Base-by-base conservation (phyloP, 768 basidiomycete species). In the Hericium rajendrae region DNA sequence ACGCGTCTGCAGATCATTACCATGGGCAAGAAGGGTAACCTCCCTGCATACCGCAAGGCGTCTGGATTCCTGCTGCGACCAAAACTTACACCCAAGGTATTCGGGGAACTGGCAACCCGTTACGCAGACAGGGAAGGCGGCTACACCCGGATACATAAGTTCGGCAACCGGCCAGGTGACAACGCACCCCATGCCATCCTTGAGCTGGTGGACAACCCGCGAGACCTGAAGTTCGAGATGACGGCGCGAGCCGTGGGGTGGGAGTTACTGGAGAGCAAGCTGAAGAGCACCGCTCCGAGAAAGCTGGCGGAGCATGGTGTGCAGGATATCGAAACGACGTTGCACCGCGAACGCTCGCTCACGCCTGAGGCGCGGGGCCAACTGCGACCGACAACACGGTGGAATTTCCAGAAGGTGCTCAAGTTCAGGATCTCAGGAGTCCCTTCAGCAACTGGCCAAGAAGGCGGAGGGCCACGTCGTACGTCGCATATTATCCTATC, bases 121-220 rank as follows among this genome's bases (percentile, higher is more conserved):
- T 99, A 97, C 70, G 77, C 82, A 0, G 64, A 76, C 15, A 82
- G 97, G 3, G 85, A 86, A 2, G 97, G 97, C 1, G 97, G 97
- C 9, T 99, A 97, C 74, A 98, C 95, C 5, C 85, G 97, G 22
- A 86, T 98, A 59, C 85, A 92, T 69, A 91, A 86, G 69, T 90
- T 85, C 61, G 95, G 94, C n/a, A 82, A 87, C 68, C 83, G 95
- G 5, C 77, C 74, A 56, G 94, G 94, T 13, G 97, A 99, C 74
- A 91, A 94, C 65, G 97, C 97, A 24, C 92, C 94, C 2, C 79
- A 86, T 64, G 94, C 94, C 3, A 82, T 99, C 60, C 71, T 99
- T 48, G 91, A 95, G 69, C 76, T 99, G n/a, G 94, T 98, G 32
- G 97, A 98, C 75, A 88, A 89, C 65, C 91, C 92, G 15, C 76